Conservation (phyloP, 305 asterid species). For the Fraxinus ornus region DNA sequence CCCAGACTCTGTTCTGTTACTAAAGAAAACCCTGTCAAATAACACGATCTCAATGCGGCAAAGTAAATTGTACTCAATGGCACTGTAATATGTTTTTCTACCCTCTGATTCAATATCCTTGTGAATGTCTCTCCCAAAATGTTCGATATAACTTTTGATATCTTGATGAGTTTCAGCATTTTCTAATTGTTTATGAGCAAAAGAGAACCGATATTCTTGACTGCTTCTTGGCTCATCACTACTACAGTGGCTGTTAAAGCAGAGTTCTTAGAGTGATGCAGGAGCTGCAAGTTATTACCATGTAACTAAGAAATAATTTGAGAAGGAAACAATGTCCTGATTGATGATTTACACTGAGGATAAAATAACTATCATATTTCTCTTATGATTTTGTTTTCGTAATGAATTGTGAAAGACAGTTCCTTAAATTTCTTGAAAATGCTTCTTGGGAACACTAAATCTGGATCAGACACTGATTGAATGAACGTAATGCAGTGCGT, state of each 20-base stretch:
- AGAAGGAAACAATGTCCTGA: neutral
- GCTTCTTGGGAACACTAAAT: neutral
- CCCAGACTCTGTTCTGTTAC: conserved; percentile 58
- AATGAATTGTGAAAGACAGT: neutral
- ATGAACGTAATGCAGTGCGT: neutral
- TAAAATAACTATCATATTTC: neutral
- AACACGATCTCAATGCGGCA: conserved; percentile 40
- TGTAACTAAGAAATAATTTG: neutral
- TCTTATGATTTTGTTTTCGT: neutral
- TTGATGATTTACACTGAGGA: neutral
- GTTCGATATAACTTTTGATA: conserved; percentile 52
- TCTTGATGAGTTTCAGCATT: conserved; percentile 32
- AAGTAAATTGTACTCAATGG: conserved; percentile 41
- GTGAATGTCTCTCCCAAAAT: conserved; percentile 43
- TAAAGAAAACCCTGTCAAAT: conserved; percentile 50
- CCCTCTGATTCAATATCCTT: conserved; percentile 32
- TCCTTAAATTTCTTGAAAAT: neutral
- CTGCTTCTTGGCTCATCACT: conserved; percentile 25
- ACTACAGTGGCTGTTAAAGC: conserved; percentile 30
- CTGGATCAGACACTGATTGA: neutral
- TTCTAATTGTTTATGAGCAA: conserved; percentile 34
- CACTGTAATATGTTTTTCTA: conserved; percentile 33
- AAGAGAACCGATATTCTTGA: conserved; percentile 42
- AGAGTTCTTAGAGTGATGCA: conserved; percentile 32
- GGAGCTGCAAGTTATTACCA: conserved; percentile 22